Conservation (phyloP, 1,284 basidiomycete species). For the Acaromyces ingoldii region DNA sequence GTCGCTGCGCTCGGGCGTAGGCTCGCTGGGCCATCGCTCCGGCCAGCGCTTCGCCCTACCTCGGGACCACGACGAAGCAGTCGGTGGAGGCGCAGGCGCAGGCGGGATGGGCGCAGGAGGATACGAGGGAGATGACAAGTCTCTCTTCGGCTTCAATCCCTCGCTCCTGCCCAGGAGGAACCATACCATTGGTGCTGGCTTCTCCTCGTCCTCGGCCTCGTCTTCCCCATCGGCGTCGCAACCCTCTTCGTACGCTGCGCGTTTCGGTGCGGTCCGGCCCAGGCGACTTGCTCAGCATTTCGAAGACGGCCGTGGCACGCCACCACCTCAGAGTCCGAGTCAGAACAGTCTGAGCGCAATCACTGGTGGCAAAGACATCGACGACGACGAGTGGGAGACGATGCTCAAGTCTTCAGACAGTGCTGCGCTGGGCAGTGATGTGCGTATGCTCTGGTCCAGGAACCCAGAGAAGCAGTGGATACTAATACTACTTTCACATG, state of each 20-base stretch:
- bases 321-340: slow-evolving; percentile 3
- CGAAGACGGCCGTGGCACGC: background rate
- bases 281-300: slow-evolving; percentile 1
- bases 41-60: too few relatives aligned
- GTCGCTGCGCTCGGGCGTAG: too few relatives aligned
- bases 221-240: too few relatives aligned
- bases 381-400: slow-evolving; percentile 42
- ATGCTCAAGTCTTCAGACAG: slow-evolving; percentile 24
- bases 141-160: background rate
- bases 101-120: too few relatives aligned
- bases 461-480: background rate
- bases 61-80: too few relatives aligned
- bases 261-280: too few relatives aligned
- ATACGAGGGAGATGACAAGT: background rate
- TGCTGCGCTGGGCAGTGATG: slow-evolving; percentile 23
- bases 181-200: slow-evolving; percentile 8
- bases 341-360: slow-evolving; percentile 36
- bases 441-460: slow-evolving; percentile 6
- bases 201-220: background rate
- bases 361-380: slow-evolving; percentile 28
- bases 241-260: too few relatives aligned
- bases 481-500: background rate
- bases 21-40: too few relatives aligned
- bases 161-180: slow-evolving; percentile 3
- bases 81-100: too few relatives aligned